A percentile compares a stretch with the other conserved stretches of the same genome.
Evolutionary conservation across 2,329 filamentous ascomycete species (phyloP).

Genomic region (Fusarium subglutinans): DNA sequence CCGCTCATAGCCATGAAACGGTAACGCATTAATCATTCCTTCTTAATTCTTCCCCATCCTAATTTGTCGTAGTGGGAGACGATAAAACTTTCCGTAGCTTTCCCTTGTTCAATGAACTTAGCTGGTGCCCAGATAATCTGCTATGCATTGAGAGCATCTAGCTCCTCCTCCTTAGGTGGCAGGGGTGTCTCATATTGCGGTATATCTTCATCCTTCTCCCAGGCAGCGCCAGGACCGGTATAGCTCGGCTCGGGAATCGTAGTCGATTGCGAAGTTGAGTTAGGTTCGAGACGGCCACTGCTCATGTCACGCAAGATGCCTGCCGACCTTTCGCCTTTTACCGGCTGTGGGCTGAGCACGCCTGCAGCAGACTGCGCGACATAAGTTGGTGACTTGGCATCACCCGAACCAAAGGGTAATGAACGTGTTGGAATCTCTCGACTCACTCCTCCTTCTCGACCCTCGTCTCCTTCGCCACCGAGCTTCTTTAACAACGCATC

Average conservation of each 20-base stretch:
- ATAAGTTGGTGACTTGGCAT: conserved; percentile 42
- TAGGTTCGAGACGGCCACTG: conserved; percentile 31
- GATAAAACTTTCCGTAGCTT: conserved; percentile 10
- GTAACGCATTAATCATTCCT: conserved; percentile 38
- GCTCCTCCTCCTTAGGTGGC: conserved; percentile 53
- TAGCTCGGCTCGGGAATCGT: conserved; percentile 58
- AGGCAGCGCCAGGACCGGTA: conserved; percentile 59
- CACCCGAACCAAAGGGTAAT: conserved; percentile 64
- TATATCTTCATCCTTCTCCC: conserved; percentile 60
- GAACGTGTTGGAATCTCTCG: conserved; percentile 59
- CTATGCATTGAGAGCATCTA: conserved; percentile 53
- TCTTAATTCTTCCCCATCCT: conserved; percentile 9
- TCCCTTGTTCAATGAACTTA: conserved; percentile 1
- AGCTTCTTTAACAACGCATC: conserved; percentile 67
- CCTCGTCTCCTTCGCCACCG: conserved; percentile 46
- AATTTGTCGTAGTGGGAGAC: neutral
- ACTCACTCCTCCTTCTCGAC: conserved; percentile 44
- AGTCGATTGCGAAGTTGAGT: conserved; percentile 17
- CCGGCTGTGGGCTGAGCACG: conserved; percentile 54
- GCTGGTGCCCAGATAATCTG: conserved; percentile 18
- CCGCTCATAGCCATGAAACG: conserved; percentile 23
- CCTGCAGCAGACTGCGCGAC: conserved; percentile 40
- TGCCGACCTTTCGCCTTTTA: conserved; percentile 52
- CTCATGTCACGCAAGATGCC: conserved; percentile 48
- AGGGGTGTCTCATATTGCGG: conserved; percentile 49